Conservation (phyloP, 768 basidiomycete genomes). For the Sarcodon sp. region DNA sequence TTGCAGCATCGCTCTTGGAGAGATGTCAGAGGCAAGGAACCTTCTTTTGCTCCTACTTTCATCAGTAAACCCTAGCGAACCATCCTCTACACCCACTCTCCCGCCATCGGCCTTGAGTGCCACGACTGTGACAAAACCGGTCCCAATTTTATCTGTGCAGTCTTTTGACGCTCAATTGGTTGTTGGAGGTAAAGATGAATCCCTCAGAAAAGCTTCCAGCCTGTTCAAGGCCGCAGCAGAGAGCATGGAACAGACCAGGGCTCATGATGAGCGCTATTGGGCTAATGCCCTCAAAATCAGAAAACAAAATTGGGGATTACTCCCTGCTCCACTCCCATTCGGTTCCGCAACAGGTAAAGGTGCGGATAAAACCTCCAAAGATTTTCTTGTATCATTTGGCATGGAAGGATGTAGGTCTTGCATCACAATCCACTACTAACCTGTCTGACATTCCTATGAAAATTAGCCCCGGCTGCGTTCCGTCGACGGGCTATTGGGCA, state of each 20-base stretch:
- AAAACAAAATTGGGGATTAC: slow-evolving; percentile 67
- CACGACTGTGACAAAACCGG: slow-evolving; percentile 51
- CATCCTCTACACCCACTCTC: slow-evolving; percentile 7
- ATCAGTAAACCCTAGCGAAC: slow-evolving; percentile 17
- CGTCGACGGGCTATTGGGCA: slow-evolving; percentile 61
- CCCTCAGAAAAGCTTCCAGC: slow-evolving; percentile 58
- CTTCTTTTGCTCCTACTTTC: slow-evolving; percentile 48
- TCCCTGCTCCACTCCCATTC: slow-evolving; percentile 64
- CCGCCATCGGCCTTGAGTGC: slow-evolving; percentile 33
- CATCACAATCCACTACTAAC: neutral
- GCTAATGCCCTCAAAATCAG: slow-evolving; percentile 68
- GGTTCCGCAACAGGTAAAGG: slow-evolving; percentile 65
- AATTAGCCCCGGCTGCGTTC: slow-evolving; percentile 48
- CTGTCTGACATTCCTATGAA: slow-evolving; percentile 1
- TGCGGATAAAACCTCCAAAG: slow-evolving; percentile 68
- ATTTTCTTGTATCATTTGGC: slow-evolving; percentile 71
- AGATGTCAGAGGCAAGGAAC: slow-evolving; percentile 69
- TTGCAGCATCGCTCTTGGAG: slow-evolving; percentile 57
- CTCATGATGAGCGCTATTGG: slow-evolving; percentile 68
- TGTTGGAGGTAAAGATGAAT: slow-evolving; percentile 72
- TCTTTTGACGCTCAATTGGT: slow-evolving; percentile 21
- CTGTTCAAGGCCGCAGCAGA: slow-evolving; percentile 61
- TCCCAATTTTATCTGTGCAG: slow-evolving; percentile 29
- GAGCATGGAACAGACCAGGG: slow-evolving; percentile 49
- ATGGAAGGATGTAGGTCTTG: slow-evolving; percentile 66